Base-by-base conservation (phyloP, 768 basidiomycete species). In the Boletellus ananiceps region DNA sequence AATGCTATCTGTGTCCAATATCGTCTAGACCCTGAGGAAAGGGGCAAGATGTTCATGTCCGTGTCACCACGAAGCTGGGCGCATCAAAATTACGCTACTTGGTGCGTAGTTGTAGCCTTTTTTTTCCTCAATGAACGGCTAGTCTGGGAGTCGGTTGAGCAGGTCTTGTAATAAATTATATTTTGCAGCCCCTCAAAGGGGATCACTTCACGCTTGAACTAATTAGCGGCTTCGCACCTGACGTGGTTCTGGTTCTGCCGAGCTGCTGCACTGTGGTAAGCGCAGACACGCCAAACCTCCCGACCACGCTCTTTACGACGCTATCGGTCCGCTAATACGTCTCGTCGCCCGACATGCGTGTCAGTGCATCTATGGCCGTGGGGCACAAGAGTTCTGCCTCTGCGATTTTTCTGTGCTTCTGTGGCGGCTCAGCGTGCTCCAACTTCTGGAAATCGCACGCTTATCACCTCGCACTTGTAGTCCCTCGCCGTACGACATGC, bases 381-480 rank as follows among this genome's bases (percentile, higher is more conserved):
- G 52, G 40, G 55, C 35, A 45, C 54, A 61, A 64, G 56, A 21
- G 45, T 49, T 52, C 49, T 40, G 54, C 42, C 58, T 63, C 61
- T 54, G 47, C 49, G 50, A 61, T 47, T 48, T 57, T 55, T 43
- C 52, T 38, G 42, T 47, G 54, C 52, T 66, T 64, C 64, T 66
- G 55, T 66, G 54, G 59, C 59, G 52, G 45, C 54, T 52, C 51
- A 54, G 52, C 51, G 55, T 32, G 41, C 40, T 53, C 39, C 59
- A 64, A 53, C 55, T 46, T 46, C 39, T 53, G 54, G 59, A 68
- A 53, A 58, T 61, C 47, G 37, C 21, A 50, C 51, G 52, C 57
- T 51, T 62, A 62, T 60, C 64, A 49, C 36, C 46, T 27, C 18
- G 44, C 25, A 31, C 47, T 33, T 46, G 50, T 25, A 9, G 43